Conservation (phyloP, 768 basidiomycete genomes). For the Suillus spraguei region DNA sequence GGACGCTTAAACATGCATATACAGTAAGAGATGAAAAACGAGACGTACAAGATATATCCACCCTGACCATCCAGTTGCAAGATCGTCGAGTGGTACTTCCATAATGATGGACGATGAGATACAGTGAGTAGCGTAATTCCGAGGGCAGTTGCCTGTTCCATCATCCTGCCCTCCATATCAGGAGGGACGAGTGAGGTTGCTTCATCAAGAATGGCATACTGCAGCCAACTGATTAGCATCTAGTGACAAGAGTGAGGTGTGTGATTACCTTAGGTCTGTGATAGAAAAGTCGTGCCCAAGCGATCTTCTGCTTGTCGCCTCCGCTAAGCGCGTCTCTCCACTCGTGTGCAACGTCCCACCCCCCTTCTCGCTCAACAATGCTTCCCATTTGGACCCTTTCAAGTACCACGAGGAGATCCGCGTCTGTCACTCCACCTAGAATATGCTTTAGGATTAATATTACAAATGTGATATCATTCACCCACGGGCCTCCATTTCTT, state of each 20-base stretch:
- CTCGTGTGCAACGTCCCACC: constrained; percentile 87
- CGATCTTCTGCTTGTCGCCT: constrained; percentile 96
- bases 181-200: constrained; percentile 93
- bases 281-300: constrained; percentile 96
- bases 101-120: constrained; percentile 91
- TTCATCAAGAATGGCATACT: constrained; percentile 98
- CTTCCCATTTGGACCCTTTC: constrained; percentile 80
- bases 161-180: constrained; percentile 93
- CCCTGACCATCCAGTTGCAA: constrained; percentile 94
- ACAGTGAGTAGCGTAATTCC: constrained; percentile 94
- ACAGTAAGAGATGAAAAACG: background rate
- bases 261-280: constrained; percentile 81
- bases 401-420: constrained; percentile 71
- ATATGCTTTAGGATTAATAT: constrained; percentile 12
- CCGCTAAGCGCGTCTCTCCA: constrained; percentile 95
- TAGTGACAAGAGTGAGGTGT: background rate
- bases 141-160: constrained; percentile 84
- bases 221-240: constrained; percentile 13
- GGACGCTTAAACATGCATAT: constrained; percentile 7
- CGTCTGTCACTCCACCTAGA: constrained; percentile 72
- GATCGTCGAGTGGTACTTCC: constrained; percentile 90
- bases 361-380: constrained; percentile 94
- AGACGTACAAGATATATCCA: constrained; percentile 88
- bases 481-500: constrained; percentile 78
- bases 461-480: constrained; percentile 17